Evolutionary conservation across 441 rosid species (phyloP).

Genomic region (Populus hybrid): DNA sequence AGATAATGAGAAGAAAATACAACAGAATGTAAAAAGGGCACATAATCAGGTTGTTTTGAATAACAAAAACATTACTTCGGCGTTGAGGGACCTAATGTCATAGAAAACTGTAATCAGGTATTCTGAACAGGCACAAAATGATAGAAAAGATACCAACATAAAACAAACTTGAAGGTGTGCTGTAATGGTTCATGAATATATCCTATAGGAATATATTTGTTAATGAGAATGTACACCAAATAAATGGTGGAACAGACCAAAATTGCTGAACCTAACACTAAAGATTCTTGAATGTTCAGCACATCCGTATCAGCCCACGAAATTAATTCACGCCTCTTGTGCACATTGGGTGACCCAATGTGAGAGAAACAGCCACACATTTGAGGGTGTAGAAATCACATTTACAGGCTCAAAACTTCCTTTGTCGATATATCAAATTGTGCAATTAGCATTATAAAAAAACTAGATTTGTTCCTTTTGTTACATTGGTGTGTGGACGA

Average conservation of each 20-base stretch:
- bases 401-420: not conserved
- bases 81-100: not conserved
- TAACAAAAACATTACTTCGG: not conserved
- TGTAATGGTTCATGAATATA: not conserved
- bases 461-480: not conserved
- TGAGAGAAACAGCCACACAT: too few species aligned
- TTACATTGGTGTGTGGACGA: not conserved
- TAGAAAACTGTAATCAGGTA: not conserved
- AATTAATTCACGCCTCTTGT: not conserved
- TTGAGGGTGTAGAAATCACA: not conserved
- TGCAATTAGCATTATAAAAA: not conserved
- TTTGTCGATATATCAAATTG: not conserved
- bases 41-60: not conserved
- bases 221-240: not conserved
- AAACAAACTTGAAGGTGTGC: not conserved
- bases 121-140: not conserved
- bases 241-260: not conserved
- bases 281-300: not conserved
- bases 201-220: not conserved
- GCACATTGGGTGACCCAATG: too few species aligned
- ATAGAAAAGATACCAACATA: not conserved
- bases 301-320: not conserved
- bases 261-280: not conserved
- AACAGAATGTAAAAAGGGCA: not conserved
- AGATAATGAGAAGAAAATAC: not conserved